Evolutionary conservation across 1,139 yeast species (phyloP), one percentile per base, ranked within the genome.

Genomic region (Pneumocystis sp.): DNA sequence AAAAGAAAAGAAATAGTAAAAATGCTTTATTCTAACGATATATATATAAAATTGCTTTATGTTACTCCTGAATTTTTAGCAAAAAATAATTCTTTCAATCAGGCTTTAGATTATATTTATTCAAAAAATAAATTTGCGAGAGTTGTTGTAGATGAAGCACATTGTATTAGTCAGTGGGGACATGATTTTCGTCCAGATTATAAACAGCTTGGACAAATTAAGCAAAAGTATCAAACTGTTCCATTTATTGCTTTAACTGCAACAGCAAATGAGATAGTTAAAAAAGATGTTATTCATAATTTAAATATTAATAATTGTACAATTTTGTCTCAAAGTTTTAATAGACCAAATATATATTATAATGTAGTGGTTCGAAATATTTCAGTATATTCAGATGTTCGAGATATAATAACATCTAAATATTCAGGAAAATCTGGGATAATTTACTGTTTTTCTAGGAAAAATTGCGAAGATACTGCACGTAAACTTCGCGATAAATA

Each of bases 131-230:
- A 79, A 70, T 76, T 95, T 59, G 96, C 97, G 0, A 79, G 97
- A 65, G 82, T 95, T 44, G 97, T 95, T 12, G 90, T 95, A 63
- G 99, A 95, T 76, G 99, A 95, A 73, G 98, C 98, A 0, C 99
- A 95, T 76, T 95, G 99, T 80, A 95, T 95, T 66, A 89, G 96
- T 67, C 87, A 96, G 12, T 95, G 99, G 99, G 99, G 99, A 21
- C 98, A 95, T 75, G 98, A 95, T 76, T 95, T 95, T 74, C 80
- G 99, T 67, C 97, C 97, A 0, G 97, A 93, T 74, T 95, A 95
- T 76, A 89, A 90, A 72, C 87, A 85, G 40, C 79, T 95, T 74
- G 85, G 85, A 57, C 81, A 81, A 69, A 87, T 95, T 74, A 89
- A 90, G 72, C 75, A 78, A 45, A 81, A 83, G 66, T 93, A 82